Evolutionary conservation across 352 stramenopile species (phyloP).

Genomic region (Globisporangium takayamanum): DNA sequence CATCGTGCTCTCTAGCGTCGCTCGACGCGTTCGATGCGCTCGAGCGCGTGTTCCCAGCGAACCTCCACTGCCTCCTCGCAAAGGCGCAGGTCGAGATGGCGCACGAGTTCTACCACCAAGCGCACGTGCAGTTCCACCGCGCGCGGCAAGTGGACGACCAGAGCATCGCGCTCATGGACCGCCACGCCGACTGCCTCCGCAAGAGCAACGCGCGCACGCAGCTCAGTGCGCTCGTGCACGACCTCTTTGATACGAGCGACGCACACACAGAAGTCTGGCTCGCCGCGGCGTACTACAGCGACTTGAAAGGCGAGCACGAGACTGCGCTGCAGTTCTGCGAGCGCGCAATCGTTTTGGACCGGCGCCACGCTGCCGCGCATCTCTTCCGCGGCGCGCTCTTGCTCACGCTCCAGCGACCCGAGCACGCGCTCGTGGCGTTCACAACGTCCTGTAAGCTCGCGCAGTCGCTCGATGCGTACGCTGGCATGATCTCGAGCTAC

Average conservation of each 20-base stretch:
- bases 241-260: conserved; percentile 61
- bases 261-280: conserved; percentile 56
- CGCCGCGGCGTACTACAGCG: conserved; percentile 65
- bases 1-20: conserved; percentile 14
- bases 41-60: conserved; percentile 48
- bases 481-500: conserved; percentile 68
- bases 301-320: conserved; percentile 67
- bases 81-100: conserved; percentile 58
- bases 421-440: conserved; percentile 60
- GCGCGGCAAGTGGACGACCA: conserved; percentile 60
- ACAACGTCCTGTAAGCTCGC: conserved; percentile 54
- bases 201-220: conserved; percentile 37
- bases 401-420: conserved; percentile 51
- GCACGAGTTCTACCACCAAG: conserved; percentile 50
- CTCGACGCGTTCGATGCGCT: conserved; percentile 33
- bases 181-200: conserved; percentile 54
- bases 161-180: conserved; percentile 59
- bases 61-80: conserved; percentile 52
- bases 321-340: conserved; percentile 68
- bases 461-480: conserved; percentile 59
- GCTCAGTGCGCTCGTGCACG: conserved; percentile 60
- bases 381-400: conserved; percentile 55
- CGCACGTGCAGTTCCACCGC: conserved; percentile 41
- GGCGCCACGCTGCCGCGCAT: conserved; percentile 41
- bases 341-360: conserved; percentile 38